Evolutionary conservation across 352 stramenopile species (phyloP).

Genomic region (Globisporangium viniferum): DNA sequence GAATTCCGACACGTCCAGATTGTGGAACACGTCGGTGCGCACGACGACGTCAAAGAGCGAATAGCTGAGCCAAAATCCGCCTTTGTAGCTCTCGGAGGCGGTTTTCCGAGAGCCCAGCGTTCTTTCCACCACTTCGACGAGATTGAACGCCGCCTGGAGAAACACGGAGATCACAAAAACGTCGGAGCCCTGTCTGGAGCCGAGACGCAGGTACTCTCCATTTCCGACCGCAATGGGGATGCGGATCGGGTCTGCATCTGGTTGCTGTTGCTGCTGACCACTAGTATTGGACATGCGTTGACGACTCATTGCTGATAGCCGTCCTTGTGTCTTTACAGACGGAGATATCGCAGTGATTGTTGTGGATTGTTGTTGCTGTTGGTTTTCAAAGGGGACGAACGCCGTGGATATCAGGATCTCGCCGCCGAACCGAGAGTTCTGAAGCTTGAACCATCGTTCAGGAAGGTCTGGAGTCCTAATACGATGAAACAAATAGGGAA

Average conservation of each 20-base stretch:
- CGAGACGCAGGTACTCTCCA: conserved; percentile 55
- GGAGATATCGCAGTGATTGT: not conserved
- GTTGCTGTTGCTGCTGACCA: not conserved
- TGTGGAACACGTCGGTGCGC: conserved; percentile 74
- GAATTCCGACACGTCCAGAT: conserved; percentile 55
- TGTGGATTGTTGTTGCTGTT: not conserved
- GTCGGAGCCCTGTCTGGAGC: conserved; percentile 31
- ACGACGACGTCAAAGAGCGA: conserved; percentile 83
- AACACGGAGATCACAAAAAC: conserved; percentile 67
- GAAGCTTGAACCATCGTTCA: conserved; percentile 64
- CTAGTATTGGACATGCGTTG: not conserved
- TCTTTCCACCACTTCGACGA: conserved; percentile 19
- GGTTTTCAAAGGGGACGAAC: not conserved
- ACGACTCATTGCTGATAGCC: not conserved
- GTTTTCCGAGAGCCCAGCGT: conserved; percentile 6
- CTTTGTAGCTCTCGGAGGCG: conserved; percentile 7
- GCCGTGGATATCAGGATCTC: conserved; percentile 59
- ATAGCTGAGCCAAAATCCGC: conserved; percentile 80
- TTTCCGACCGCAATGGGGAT: conserved; percentile 20
- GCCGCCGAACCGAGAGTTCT: conserved; percentile 66
- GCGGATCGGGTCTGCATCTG: not conserved
- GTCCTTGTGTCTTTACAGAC: not conserved
- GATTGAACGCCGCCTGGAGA: conserved; percentile 37
- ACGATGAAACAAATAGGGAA: not conserved
- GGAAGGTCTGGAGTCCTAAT: conserved; percentile 67